Evolutionary conservation across 108 stramenopile species (phyloP), one percentile per base, ranked within the genome.

Genomic region (Phaeodactylum tricornutum): DNA sequence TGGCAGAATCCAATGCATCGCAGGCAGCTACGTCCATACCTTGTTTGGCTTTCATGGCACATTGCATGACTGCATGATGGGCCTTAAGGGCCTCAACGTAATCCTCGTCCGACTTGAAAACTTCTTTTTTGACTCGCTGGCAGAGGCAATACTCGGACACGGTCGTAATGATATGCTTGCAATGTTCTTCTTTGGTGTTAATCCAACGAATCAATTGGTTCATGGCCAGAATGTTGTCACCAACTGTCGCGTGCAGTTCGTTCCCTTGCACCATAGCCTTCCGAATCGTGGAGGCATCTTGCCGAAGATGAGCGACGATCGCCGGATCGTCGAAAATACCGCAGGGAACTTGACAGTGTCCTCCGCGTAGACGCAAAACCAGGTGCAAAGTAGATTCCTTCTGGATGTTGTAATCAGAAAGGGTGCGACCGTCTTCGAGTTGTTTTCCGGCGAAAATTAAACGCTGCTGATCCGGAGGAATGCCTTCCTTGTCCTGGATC

Each of bases 401-500:
- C 77, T 98, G 90, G 58, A 95, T 91, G 72, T 92, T 90, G 77
- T 93, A 93, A 63, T 94, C 96, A 15, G 78, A 67, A 37, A 95
- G 67, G 40, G 88, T 92, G 39, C 93, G 83, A 36, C 89, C 93
- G 57, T 93, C 90, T 54, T 93, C 92, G 42, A 94, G 68, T 61
- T 93, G 92, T 83, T 94, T 95, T 39, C 94, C 93, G 36, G 92
- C 93, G 63, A 95, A 95, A 55, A 93, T 95, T 21, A 95, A 50
- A 64, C 94, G 93, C 68, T 95, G 93, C 53, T 96, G 94, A 74
- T 94, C 93, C 0, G 93, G 93, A 32, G 93, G 94, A 63, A 96
- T 96, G 16, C 94, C 98, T 64, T 99, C 98, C 87, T 96, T 96
- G 87, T 96, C 96, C 64, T 99, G 96, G 61, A 97, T 97, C 89